Evolutionary conservation across 2,329 filamentous ascomycete species (phyloP).

Genomic region (Fusarium clavum): DNA sequence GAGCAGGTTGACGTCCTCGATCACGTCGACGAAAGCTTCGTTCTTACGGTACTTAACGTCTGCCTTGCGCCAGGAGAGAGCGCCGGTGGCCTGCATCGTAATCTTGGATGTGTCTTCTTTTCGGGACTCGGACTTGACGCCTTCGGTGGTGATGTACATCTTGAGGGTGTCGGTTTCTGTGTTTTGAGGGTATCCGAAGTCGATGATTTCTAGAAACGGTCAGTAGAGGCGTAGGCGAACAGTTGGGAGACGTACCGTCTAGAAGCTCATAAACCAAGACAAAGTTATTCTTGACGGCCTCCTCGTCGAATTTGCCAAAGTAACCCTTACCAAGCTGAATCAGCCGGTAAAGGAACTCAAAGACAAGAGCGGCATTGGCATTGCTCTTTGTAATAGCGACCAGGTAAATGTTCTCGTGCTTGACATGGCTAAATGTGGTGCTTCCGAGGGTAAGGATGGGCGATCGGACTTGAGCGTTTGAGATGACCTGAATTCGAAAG

Average conservation of each 20-base stretch:
- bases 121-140: conserved; percentile 89
- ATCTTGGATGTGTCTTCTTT: conserved; percentile 96
- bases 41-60: conserved; percentile 99
- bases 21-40: conserved; percentile 98
- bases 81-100: conserved; percentile 98
- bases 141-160: conserved; percentile 99
- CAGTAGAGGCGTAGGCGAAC: background rate
- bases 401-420: conserved; percentile 98
- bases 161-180: conserved; percentile 98
- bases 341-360: conserved; percentile 96
- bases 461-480: conserved; percentile 95
- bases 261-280: conserved; percentile 97
- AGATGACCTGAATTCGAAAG: conserved; percentile 99
- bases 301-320: conserved; percentile 99
- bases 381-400: conserved; percentile 99
- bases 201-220: conserved; percentile 82
- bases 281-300: conserved; percentile 99
- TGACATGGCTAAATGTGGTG: conserved; percentile 99
- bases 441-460: conserved; percentile 97
- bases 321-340: conserved; percentile 92
- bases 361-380: conserved; percentile 96
- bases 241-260: conserved; percentile 72
- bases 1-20: conserved; percentile 97
- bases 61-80: conserved; percentile 94
- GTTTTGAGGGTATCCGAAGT: conserved; percentile 99